phyloP scores from a whole-genome alignment of 2,329 filamentous ascomycete genomes.

The Aspergillus luchuensis region DNA sequence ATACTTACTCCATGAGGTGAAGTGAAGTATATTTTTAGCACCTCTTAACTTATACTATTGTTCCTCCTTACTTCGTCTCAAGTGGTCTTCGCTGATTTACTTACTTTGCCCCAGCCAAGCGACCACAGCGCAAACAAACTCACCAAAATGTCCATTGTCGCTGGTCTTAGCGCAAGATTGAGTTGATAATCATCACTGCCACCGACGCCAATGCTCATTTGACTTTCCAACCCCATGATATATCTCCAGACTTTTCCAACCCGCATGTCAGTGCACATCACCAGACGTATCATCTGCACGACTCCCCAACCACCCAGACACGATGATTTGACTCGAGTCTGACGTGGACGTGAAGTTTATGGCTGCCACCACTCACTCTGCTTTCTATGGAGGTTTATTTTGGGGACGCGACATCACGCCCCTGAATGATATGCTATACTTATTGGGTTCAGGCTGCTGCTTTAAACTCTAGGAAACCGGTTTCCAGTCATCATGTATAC shows the following conservation, averaged over 20 bases:
- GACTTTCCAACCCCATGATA: neutral
- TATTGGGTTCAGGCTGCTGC: neutral
- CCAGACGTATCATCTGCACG: constrained; percentile 6
- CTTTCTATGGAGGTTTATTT: neutral
- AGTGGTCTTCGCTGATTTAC: neutral
- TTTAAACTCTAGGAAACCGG: neutral
- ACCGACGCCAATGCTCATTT: neutral
- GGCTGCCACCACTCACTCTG: neutral
- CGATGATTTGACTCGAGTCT: neutral
- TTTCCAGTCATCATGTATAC: neutral
- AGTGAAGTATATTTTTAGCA: neutral
- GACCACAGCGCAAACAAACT: neutral
- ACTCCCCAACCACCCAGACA: neutral
- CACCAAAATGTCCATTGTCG: neutral
- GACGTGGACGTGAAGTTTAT: neutral
- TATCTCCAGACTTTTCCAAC: neutral
- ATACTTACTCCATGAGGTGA: neutral
- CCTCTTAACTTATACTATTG: neutral
- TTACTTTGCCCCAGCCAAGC: neutral
- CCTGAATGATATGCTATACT: neutral
- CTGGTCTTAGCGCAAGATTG: neutral
- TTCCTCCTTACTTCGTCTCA: neutral
- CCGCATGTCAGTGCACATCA: neutral
- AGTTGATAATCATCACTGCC: neutral
- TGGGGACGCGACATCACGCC: neutral